Evolutionary conservation across 140 eudicot species (phyloP), one percentile per base, ranked within the genome.

Genomic region (Cichorium intybus): DNA sequence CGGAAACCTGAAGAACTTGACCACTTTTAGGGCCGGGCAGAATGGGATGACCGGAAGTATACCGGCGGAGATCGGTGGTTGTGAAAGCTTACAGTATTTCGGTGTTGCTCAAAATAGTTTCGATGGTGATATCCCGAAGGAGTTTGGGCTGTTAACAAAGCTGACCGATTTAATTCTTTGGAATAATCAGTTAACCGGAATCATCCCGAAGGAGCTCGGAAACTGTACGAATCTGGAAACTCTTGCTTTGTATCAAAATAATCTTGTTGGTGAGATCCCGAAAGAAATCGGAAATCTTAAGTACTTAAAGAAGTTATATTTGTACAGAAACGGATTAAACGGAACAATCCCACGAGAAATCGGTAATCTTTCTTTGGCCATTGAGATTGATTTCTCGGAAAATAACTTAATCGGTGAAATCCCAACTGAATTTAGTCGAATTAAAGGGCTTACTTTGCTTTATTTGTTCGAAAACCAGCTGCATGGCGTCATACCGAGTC

Each of bases 201-300:
- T 29, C 2, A 75, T 93, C n/a, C 95, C 97, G 5, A 75, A 57
- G 59, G 99, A 88, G 84, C 68, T 93, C 11, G 88, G 79, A 4
- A 93, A 93, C 61, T 85, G 95, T 69, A 72, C 85, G 2, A 66
- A 48, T 57, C 95, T 93, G 15, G 87, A 72, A 66, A 86, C 79
- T 28, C 95, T 93, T 76, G 99, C 97, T 57, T 74, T 93, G 80
- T 93, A 93, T 73, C 88, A 81, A 35, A 93, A 93, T 70, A 84
- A 71, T 61, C 86, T 93, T 18, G 90, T 85, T 54, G 95, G 97
- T 10, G 88, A 82, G 47, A 86, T 93, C 70, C 97, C 95, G 4
- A 56, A 71, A 54, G 94, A 78, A 70, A 71, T 93, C 14, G 81
- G 89, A 71, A 77, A 79, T 26, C 79, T 88, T 22, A 75, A 56